Base-by-base conservation (phyloP, 768 basidiomycete genomes). In the Ramaria sp. region DNA sequence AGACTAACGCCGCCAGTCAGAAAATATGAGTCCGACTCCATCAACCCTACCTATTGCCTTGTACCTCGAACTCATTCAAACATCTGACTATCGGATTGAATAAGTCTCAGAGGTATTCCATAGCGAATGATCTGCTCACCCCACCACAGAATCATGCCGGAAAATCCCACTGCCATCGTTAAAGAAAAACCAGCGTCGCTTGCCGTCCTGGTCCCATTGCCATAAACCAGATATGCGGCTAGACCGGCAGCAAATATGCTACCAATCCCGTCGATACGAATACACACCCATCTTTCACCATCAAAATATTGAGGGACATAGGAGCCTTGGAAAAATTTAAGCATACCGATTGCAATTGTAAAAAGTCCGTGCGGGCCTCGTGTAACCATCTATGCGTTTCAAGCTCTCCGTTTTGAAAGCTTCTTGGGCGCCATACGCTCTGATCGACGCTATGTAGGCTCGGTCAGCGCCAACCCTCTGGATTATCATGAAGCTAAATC, bases 381-480 rank as follows among this genome's bases (percentile, higher is more conserved):
- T 70, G 56, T 78, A 84, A 20, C 71, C 70, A 64, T 87, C 78
- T 45, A 85, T 80, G 7, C 79, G 73, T 39, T 70, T 67, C 45
- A 77, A 65, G 6, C 77, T 75, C 59, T 78, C 72, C 39, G 58
- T 54, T 60, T 65, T 75, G 70, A 75, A 83, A 2, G 67, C 57
- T 30, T 70, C 66, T 67, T 84, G 75, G 6, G 79, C 81, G 4
- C 79, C 79, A 64, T 82, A 88, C 0, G 86, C 86, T 22, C 84
- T 75, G 56, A 88, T 81, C 7, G 83, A 68, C 2, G 70, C 72
- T 69, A 59, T 10, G 38, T 4, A 5, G 68, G 65, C n/a, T n/a
- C 11, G 33, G 11, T 53, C 41, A 51, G 50, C 20, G 24, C 53
- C 27, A 9, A 38, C 37, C 22, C 2, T 1, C 13, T 13, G 24